phyloP scores from a whole-genome alignment of 768 basidiomycete genomes.

The Clitopilus passeckerianus region DNA sequence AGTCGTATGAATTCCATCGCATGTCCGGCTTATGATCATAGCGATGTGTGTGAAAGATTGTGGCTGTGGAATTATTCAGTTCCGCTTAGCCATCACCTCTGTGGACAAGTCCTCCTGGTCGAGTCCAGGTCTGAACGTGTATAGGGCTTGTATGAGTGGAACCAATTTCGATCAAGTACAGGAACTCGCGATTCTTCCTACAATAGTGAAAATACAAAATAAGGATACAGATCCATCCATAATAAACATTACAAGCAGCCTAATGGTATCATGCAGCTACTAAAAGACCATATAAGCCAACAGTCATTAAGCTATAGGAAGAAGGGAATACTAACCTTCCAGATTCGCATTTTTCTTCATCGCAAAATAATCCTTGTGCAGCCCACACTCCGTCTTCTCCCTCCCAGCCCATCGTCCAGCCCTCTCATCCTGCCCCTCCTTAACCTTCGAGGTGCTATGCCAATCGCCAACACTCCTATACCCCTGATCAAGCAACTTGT shows the following conservation, averaged over 20 bases:
- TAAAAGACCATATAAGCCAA: background rate
- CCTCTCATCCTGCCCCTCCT: conserved; percentile 77
- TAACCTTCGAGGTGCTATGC: conserved; percentile 83
- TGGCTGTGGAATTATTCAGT: background rate
- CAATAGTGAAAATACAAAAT: background rate
- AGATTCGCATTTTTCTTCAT: conserved; percentile 56
- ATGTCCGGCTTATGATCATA: background rate
- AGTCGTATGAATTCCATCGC: background rate
- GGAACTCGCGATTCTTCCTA: too few species aligned
- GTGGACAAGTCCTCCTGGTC: too few species aligned
- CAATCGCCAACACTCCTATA: conserved; percentile 97
- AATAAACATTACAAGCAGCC: background rate
- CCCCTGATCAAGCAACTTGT: conserved; percentile 83
- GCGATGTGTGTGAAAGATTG: background rate
- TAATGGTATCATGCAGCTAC: background rate
- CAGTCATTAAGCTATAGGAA: background rate
- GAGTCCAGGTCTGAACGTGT: too few species aligned
- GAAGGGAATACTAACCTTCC: conserved; percentile 8
- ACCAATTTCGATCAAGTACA: too few species aligned
- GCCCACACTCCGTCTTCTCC: conserved; percentile 91
- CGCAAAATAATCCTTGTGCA: conserved; percentile 87
- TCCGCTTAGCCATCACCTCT: background rate
- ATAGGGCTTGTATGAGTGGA: too few species aligned
- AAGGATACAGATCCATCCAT: background rate
- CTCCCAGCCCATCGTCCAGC: conserved; percentile 90